A percentile compares a stretch with the other conserved stretches of the same genome.
Evolutionary conservation across 1,139 yeast species (phyloP).

Genomic region (Suhomyces terraborum): DNA sequence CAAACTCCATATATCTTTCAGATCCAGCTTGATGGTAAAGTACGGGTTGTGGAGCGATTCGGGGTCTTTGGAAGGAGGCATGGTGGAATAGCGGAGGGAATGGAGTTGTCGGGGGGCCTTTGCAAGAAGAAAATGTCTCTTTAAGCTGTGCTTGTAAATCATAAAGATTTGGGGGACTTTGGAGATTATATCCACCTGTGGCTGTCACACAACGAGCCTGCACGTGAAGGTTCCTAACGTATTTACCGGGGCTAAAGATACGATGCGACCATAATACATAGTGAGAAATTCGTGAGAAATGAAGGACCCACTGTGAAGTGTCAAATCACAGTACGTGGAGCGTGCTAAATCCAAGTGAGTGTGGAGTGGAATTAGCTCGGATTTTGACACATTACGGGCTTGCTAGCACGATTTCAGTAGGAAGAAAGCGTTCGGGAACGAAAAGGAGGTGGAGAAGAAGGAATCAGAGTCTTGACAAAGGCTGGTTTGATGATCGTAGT

Average conservation of each 20-base stretch:
- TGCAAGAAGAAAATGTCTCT: not conserved
- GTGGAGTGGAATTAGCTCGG: too few species aligned
- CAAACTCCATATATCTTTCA: constrained; percentile 90
- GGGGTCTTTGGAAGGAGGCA: constrained; percentile 9
- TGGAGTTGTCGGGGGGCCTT: not conserved
- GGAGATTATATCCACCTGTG: constrained; percentile 6
- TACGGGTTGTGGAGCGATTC: constrained; percentile 57
- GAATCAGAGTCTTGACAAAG: too few species aligned
- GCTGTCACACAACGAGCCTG: constrained; percentile 4
- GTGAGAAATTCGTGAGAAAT: not conserved
- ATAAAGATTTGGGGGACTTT: not conserved
- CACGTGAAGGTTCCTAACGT: constrained; percentile 6
- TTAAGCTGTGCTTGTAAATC: not conserved
- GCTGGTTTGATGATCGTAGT: not conserved
- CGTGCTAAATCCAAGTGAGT: too few species aligned
- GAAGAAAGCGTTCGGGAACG: too few species aligned
- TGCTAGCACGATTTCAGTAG: too few species aligned
- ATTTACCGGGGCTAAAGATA: not conserved
- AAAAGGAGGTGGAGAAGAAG: too few species aligned
- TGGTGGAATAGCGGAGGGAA: not conserved
- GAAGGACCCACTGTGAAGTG: too few species aligned
- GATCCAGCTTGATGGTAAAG: constrained; percentile 54
- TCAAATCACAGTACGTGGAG: too few species aligned
- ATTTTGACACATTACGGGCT: too few species aligned
- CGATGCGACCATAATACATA: not conserved